A percentile compares a stretch with the other conserved stretches of the same genome.
Conservation (phyloP, 2,329 filamentous ascomycete genomes). For the Sporothrix mexicana region DNA sequence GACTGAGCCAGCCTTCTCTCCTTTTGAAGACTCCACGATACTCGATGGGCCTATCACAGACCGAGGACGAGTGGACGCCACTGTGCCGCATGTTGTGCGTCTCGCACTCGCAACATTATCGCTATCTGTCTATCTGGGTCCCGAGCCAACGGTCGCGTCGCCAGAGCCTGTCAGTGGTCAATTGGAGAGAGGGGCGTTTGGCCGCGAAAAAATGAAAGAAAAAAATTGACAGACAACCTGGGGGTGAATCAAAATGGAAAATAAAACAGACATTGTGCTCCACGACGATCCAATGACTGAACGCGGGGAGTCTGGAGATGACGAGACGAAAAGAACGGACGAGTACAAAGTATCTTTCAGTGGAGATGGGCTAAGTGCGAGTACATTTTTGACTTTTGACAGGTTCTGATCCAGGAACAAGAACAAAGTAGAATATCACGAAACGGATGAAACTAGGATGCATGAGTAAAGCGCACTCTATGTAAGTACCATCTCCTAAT, state of each 20-base stretch:
- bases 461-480: constrained; percentile 1
- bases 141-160: constrained; percentile 11
- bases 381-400: constrained; percentile 8
- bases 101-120: not conserved
- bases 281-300: constrained; percentile 17
- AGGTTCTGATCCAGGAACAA: not conserved
- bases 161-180: constrained; percentile 12
- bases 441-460: not conserved
- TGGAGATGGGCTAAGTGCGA: too few relatives aligned
- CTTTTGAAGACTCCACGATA: constrained; percentile 5
- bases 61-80: not conserved
- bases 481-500: not conserved
- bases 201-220: too few relatives aligned
- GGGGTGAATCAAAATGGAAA: not conserved
- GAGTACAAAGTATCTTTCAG: not conserved
- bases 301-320: constrained; percentile 5
- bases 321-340: not conserved
- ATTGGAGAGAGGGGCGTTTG: not conserved
- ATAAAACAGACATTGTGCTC: not conserved
- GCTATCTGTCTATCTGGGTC: not conserved
- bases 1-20: constrained; percentile 26
- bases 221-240: not conserved
- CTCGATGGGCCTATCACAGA: constrained; percentile 23
- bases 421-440: not conserved
- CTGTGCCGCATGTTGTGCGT: not conserved